Conservation (phyloP, 192 early-diverging fungal species). For the Backusella luteola region DNA sequence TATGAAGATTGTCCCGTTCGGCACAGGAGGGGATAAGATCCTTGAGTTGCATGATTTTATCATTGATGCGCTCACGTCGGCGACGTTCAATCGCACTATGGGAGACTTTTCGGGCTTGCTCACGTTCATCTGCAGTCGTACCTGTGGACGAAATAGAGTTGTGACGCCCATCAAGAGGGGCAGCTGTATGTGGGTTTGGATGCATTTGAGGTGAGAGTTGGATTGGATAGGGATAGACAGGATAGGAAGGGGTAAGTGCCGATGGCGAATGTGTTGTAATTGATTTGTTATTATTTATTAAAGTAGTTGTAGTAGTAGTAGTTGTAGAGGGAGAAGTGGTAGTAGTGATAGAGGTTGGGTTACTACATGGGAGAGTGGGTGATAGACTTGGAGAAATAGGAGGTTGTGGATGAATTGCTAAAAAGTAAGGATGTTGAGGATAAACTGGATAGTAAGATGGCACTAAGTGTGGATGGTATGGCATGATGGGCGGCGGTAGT, state of each 20-base stretch:
- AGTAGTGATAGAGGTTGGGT: not conserved
- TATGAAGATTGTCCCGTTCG: constrained; percentile 66
- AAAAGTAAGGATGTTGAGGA: constrained; percentile 15
- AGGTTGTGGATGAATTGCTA: constrained; percentile 8
- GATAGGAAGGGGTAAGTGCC: not conserved
- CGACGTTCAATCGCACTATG: constrained; percentile 84
- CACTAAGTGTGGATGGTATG: constrained; percentile 13
- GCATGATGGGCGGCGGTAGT: constrained; percentile 16
- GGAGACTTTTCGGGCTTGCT: constrained; percentile 72
- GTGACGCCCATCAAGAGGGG: not conserved
- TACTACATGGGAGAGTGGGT: not conserved
- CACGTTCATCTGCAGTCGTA: constrained; percentile 50
- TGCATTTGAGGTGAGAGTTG: constrained; percentile 13
- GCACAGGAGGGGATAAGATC: constrained; percentile 68
- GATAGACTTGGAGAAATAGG: constrained; percentile 14
- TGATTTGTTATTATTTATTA: not conserved
- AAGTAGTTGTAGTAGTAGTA: not conserved
- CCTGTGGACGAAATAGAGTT: constrained; percentile 5
- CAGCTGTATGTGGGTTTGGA: not conserved
- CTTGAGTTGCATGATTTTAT: constrained; percentile 75
- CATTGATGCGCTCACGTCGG: constrained; percentile 84
- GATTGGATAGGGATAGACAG: constrained; percentile 9
- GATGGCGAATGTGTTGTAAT: not conserved
- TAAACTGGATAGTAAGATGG: constrained; percentile 24
- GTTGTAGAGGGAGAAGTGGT: not conserved